Conservation (phyloP, 441 rosid genomes). For the Pelargonium fulgidum region DNA sequence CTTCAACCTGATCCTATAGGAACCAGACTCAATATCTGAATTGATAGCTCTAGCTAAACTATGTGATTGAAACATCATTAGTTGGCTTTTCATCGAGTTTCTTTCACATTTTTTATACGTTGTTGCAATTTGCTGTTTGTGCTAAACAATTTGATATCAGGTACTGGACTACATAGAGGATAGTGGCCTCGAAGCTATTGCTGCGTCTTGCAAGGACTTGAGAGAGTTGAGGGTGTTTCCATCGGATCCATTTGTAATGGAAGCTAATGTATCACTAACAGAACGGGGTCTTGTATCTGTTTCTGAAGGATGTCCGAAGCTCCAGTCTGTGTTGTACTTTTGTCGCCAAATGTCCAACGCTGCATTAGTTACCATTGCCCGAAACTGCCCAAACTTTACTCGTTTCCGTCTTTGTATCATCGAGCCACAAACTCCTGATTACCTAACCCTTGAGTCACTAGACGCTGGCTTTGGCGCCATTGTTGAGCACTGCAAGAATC, state of each 20-base stretch:
- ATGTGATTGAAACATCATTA: too few relatives aligned
- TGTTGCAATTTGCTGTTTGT: too few relatives aligned
- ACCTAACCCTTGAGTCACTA: conserved; percentile 54
- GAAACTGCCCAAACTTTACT: conserved; percentile 66
- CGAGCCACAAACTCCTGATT: conserved; percentile 69
- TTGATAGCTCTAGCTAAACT: too few relatives aligned
- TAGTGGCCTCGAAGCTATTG: conserved; percentile 69
- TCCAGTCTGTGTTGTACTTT: conserved; percentile 74
- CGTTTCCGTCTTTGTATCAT: conserved; percentile 76
- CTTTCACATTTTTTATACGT: too few relatives aligned
- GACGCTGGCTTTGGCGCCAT: conserved; percentile 97
- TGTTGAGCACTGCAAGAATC: conserved; percentile 59
- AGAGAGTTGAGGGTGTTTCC: conserved; percentile 87
- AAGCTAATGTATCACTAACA: conserved; percentile 59
- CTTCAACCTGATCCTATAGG: too few relatives aligned
- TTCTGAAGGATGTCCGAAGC: conserved; percentile 76
- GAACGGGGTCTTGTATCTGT: conserved; percentile 82
- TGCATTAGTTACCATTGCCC: conserved; percentile 73
- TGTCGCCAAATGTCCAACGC: conserved; percentile 92
- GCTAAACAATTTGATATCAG: conserved; percentile 32
- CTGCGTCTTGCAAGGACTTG: conserved; percentile 71
- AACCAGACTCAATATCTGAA: too few relatives aligned
- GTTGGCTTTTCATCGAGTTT: too few relatives aligned
- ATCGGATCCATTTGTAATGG: conserved; percentile 43
- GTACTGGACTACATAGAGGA: conserved; percentile 85